A percentile compares a stretch with the other conserved stretches of the same genome.
phyloP scores from a whole-genome alignment of 176 grass and related monocot species.

The Zea mays region Zm-B73-REFERENCE-NAM-5.0 NC_050103.1:11260001-11260500 shows the following conservation, averaged over 20 bases:
- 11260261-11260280: background rate
- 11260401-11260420: constrained; percentile 33
- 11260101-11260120: constrained; percentile 78
- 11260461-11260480: constrained; percentile 51
- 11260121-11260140: constrained; percentile 64
- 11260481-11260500: constrained; percentile 52
- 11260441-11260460: constrained; percentile 54
- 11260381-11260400: constrained; percentile 21
- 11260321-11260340: constrained; percentile 37
- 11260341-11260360: constrained; percentile 41
- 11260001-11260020: constrained; percentile 67
- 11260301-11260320: constrained; percentile 37
- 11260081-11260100: constrained; percentile 87
- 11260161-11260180: constrained; percentile 66
- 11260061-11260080: constrained; percentile 71
- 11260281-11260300: constrained; percentile 16
- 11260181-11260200: constrained; percentile 61
- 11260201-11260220: constrained; percentile 52
- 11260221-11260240: constrained; percentile 51
- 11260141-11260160: constrained; percentile 50
- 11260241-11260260: constrained; percentile 27
- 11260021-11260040: constrained; percentile 55
- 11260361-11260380: constrained; percentile 44
- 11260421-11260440: constrained; percentile 30
- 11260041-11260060: constrained; percentile 88